Base-by-base conservation (phyloP, 768 basidiomycete species). In the Russula emetica region DNA sequence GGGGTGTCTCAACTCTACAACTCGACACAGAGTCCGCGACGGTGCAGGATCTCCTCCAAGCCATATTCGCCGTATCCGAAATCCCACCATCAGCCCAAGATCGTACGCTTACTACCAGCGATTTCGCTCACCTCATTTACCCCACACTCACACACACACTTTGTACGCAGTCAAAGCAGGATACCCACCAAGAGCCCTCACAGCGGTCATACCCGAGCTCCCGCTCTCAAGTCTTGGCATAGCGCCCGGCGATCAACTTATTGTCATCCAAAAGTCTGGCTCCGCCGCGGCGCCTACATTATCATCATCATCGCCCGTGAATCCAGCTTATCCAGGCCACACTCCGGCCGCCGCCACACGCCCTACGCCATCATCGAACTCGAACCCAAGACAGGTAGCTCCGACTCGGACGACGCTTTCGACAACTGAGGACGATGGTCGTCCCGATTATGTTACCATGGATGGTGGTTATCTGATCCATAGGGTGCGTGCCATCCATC, bases 31-130 rank as follows among this genome's bases (percentile, higher is more conserved):
- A 78, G 28, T 71, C 75, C 53, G 79, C 82, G 55, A 87, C 88
- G 1, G 86, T 97, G 4, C 82, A 81, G 60, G 86, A 92, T 67
- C 80, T 98, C 0, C 86, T 87, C 70, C 85, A 86, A 61, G 78
- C 86, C 64, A 87, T 98, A 61, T 85, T 80, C 67, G 72, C 79
- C 0, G 74, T 77, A 0, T 85, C 91, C 0, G 81, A 87, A 53
- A 93, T 98, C 53, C 78, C 83, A 5, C 85, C 91, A 0, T 84
- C 83, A 4, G 83, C 83, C 38, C 95, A 96, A 78, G 86, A 86
- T 65, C 74, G 95, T 94, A 70, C 74, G 89, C 78, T 44, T 20
- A 13, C 42, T 7, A 5, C 36, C 13, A 36, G 16, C 62, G 62
- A 45, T 22, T 20, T 59, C 60, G 8, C 22, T 51, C 22, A 16